Evolutionary conservation across 2,329 filamentous ascomycete genomes (phyloP).

Genomic region (Ophiostoma sp.): DNA sequence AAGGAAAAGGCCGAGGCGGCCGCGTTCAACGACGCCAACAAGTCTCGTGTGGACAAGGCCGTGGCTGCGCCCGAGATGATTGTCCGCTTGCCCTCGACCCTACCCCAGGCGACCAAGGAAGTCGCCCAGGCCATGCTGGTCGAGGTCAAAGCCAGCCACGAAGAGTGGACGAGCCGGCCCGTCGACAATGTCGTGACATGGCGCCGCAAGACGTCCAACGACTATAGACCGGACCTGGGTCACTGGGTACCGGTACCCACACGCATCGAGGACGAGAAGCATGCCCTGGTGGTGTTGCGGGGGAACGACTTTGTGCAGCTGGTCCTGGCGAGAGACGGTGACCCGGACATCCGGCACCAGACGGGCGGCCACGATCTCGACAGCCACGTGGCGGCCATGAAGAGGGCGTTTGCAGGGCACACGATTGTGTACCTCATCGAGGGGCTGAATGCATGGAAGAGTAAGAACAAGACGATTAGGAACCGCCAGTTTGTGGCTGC

Average conservation of each 20-base stretch:
- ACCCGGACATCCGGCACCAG: constrained; percentile 29
- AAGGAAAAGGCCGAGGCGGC: constrained; percentile 64
- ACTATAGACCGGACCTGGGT: constrained; percentile 60
- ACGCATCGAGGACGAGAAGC: constrained; percentile 57
- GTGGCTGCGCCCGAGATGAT: constrained; percentile 76
- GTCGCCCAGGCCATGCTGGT: constrained; percentile 54
- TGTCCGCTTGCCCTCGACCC: constrained; percentile 62
- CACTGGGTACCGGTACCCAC: constrained; percentile 64
- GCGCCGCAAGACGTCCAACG: constrained; percentile 66
- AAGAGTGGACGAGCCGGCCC: constrained; percentile 45
- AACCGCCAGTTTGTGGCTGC: constrained; percentile 68
- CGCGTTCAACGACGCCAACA: constrained; percentile 72
- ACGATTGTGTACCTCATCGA: constrained; percentile 71
- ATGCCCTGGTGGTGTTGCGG: constrained; percentile 61
- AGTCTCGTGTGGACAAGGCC: constrained; percentile 70
- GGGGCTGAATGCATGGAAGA: constrained; percentile 64
- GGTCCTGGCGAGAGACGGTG: constrained; percentile 41
- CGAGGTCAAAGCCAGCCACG: constrained; percentile 50
- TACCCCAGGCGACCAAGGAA: constrained; percentile 50
- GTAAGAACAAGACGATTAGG: constrained; percentile 65
- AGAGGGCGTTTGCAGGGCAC: constrained; percentile 52
- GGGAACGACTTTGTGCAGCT: constrained; percentile 68
- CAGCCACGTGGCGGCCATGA: constrained; percentile 58
- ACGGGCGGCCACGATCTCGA: constrained; percentile 49
- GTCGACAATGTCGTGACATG: constrained; percentile 62